Evolutionary conservation across 768 basidiomycete species (phyloP), one percentile per base, ranked within the genome.

Genomic region (Serendipita sp.): DNA sequence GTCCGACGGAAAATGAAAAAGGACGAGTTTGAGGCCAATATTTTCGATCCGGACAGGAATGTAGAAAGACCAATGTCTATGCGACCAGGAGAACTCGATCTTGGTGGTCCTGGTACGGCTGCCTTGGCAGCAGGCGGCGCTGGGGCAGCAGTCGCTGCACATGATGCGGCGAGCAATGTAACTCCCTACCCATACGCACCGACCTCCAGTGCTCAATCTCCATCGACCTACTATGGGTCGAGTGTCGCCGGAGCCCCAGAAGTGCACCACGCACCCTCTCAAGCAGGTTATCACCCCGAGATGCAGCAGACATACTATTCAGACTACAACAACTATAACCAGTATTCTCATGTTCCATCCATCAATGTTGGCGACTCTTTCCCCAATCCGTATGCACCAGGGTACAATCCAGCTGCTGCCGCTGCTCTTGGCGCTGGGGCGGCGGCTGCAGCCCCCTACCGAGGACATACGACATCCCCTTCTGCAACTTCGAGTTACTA

Each of bases 31-130:
- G 56, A 60, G 18, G 56, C 11, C 18, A 60, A 60, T 35, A 60
- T 60, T 30, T 60, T 60, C 18, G 56, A 60, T 23, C 56, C 34
- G 10, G 56, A 60, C 36, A 28, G 56, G 18, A 60, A 60, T 30
- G 56, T 60, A 60, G 56, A 60, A 60, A 28, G 56, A 30, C 56
- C 56, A n/a, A 60, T 35, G n/a, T 60, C 56, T 34, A 38, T 60
- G 36, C 56, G 30, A 4, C 28, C 16, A n/a, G 56, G 56, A 30
- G 28, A 32, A 60, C 35, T 60, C 35, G 56, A 60, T 38, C 16
- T 60, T 10, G 56, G 4, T 18, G 56, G 28, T 10, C 16, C 56
- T 11, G 56, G 56, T 54, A 30, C 11, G 13, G 28, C 15, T 38
- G 56, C 56, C 10, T 10, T 10, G 30, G 18, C 18, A n/a, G n/a